Base-by-base conservation (phyloP, 805 yeast genomes). In the Cyberlindnera maclurae region DNA sequence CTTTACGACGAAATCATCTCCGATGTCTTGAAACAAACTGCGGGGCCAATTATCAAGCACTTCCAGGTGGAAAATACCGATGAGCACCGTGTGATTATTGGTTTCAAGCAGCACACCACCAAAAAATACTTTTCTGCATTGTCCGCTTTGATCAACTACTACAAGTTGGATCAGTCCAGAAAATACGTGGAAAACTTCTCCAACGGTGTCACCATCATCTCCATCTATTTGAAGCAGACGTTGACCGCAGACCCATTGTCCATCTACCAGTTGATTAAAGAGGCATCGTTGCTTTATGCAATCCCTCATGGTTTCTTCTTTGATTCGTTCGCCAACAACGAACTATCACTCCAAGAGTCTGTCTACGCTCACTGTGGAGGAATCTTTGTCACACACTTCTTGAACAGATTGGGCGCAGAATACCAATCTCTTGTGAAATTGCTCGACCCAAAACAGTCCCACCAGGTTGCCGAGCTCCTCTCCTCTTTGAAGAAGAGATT, bases 131-230 rank as follows among this genome's bases (percentile, higher is more conserved):
- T 81, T 62, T 78, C 94, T 27, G 95, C 97, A 15, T 71, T 90
- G 45, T 74, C 86, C 36, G 83, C 89, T 46, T 71, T 90, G 59
- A 89, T 89, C 53, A 82, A 82, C 59, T 93, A 87, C 69, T 90
- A 90, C 64, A 83, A 87, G 46, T 73, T 93, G 51, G 74, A 77
- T 33, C 78, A 89, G 43, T 79, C 93, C 36, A 77, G 96, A 61
- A 88, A 88, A 65, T 93, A 89, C 58, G 88, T 93, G 42, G 98
- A 90, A 62, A 93, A 89, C 59, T 93, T 90, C 59, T 71, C 89
- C 49, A 87, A 89, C 57, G 96, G 95, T 37, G 74, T 81, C 46
- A 81, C 96, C 17, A 73, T 90, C 38, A 76, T 88, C 53, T 88
- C 97, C 29, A 74, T 88, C 70, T 93, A 93, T 63, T 73, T 90